Percentiles rank a stretch among this genome's conserved stretches.
These are phyloP conservation scores for Phaeomoniella chlamydospora DNA, from an alignment of 2,329 filamentous ascomycete species.

Conservation along the genomic window DNA sequence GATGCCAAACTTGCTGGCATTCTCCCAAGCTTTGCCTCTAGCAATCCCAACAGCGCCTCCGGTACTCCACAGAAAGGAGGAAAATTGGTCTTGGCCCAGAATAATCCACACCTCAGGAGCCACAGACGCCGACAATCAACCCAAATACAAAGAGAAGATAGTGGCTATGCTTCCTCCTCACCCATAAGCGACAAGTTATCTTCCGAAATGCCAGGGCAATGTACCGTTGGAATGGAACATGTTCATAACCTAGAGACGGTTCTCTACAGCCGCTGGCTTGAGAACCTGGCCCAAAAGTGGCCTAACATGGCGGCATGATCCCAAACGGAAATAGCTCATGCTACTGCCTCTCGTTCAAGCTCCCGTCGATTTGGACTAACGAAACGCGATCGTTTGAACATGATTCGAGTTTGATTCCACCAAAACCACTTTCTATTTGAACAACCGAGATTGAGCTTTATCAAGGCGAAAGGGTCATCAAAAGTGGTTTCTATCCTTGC, in stretches of 20 bases:
- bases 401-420: no score
- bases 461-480: no score
- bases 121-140: conserved; percentile 51
- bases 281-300: conserved; percentile 65
- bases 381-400: no score
- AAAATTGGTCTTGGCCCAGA: conserved; percentile 65
- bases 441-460: no score
- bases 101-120: conserved; percentile 73
- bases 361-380: no score
- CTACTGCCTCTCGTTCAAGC: no score
- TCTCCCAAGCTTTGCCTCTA: conserved; percentile 20
- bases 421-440: no score
- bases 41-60: conserved; percentile 25
- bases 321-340: no score
- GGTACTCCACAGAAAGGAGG: conserved; percentile 22
- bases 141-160: conserved; percentile 17
- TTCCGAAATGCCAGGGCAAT: conserved; percentile 40
- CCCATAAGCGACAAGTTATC: conserved; percentile 22
- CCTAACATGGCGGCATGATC: conserved; percentile 15
- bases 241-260: conserved; percentile 79
- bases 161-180: conserved; percentile 21
- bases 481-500: no score
- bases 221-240: conserved; percentile 73
- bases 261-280: conserved; percentile 79
- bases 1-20: conserved; percentile 22